Base-by-base conservation (phyloP, 2,329 filamentous ascomycete species). In the Fusarium coffeatum region DNA sequence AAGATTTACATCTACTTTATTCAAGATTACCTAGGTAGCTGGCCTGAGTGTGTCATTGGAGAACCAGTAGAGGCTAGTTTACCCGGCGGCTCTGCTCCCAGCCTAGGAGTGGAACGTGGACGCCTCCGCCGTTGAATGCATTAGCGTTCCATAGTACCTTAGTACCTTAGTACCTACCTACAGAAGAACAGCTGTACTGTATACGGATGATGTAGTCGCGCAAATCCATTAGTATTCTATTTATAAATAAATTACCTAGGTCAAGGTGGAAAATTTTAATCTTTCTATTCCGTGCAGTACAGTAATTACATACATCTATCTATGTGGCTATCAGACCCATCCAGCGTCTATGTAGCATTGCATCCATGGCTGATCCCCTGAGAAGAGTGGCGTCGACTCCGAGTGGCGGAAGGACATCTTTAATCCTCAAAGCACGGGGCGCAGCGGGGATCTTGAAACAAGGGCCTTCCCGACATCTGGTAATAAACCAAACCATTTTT, bases 391-490 rank as follows among this genome's bases (percentile, higher is more conserved):
- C 55, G 63, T 49, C 55, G 59, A 47, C 64, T 68, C 68, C 55
- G 58, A 70, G 68, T 70, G 68, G 68, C 68, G 68, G 68, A 71
- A 57, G 34, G 67, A 64, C 34, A 34, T 68, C 49, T 34, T 50
- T 32, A 45, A 64, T 53, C 65, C 43, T 59, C 37, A 54, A 22
- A 41, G 27, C 45, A 47, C 58, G 58, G 63, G 66, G 66, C 66
- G 37, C 45, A 46, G 59, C 49, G 59, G 54, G 51, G 64, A 49
- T 66, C 30, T 46, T 71, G 68, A 71, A 71, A 71, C 68, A 49
- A 61, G 59, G 68, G 48, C 59, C 41, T 65, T 61, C 55, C 68
- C 64, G 42, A 43, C 27, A 57, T 47, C 41, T 67, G 50, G 63
- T 57, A 53, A 59, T 57, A 53, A 59, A 48, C 61, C 50, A 34